Evolutionary conservation across 2,329 filamentous ascomycete species (phyloP), one percentile per base, ranked within the genome.

Genomic region (Xylariaceae sp.): DNA sequence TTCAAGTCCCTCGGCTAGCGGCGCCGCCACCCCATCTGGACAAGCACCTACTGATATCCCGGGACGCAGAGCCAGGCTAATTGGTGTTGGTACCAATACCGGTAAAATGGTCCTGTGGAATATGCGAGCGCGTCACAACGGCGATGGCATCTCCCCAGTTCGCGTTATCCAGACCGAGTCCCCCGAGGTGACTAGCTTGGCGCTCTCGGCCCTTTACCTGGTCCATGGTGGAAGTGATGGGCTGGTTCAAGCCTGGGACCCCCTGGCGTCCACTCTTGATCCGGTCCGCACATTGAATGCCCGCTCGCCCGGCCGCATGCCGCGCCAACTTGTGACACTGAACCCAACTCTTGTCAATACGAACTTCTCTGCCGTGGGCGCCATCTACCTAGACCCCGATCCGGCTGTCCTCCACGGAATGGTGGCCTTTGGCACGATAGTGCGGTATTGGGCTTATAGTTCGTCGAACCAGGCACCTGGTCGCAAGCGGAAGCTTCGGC

Each of bases 171-270:
- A 89, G 53, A 97, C 92, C 0, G 88, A 94, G 31, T 97, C 90
- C 0, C 88, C 90, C 0, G 77, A 88, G 56, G 81, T 97, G 13
- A 86, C 88, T 0, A 87, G 81, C 44, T 63, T 98, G 12, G 92
- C 84, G 5, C 61, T 95, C 32, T 88, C 88, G 1, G 85, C 88
- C 2, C 69, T 98, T 12, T 94, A 94, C 57, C 66, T 98, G 12
- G 85, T 97, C 5, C 87, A 95, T 59, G 92, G 92, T 34, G 92
- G 92, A 17, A 95, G 85, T 50, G 92, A 98, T 63, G 90, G 92
- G 1, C 75, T 97, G 3, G 90, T 95, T 4, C 92, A 97, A 61
- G 86, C 88, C 5, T 98, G 92, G 92, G 92, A 98, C 65, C 86
- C 85, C n/a, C 69, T 98, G 32, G 87, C 83, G 1, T 97, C 90